A percentile compares a stretch with the other conserved stretches of the same genome.
Conservation (phyloP, 2,329 filamentous ascomycete genomes). For the Trichoderma brevicompactum region DNA sequence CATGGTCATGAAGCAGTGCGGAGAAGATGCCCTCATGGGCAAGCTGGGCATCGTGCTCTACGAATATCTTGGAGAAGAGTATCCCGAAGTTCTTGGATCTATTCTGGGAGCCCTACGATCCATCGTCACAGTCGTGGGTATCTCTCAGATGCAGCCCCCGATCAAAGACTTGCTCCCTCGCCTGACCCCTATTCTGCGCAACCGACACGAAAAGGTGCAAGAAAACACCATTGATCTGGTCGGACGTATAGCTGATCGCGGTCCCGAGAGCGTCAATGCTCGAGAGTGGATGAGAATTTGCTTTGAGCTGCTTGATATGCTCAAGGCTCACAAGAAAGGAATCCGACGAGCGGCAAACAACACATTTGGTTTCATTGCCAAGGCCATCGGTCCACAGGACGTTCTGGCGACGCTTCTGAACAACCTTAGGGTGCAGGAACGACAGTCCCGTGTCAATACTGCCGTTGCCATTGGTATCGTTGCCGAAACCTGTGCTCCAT, state of each 20-base stretch:
- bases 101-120: slow-evolving; percentile 93
- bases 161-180: slow-evolving; percentile 95
- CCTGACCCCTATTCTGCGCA: slow-evolving; percentile 95
- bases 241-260: slow-evolving; percentile 95
- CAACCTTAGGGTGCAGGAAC: slow-evolving; percentile 95
- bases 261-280: slow-evolving; percentile 93
- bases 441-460: slow-evolving; percentile 97
- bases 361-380: slow-evolving; percentile 99
- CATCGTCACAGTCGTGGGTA: slow-evolving; percentile 97
- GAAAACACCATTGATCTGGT: slow-evolving; percentile 99
- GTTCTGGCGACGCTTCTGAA: slow-evolving; percentile 94
- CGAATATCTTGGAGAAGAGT: slow-evolving; percentile 98
- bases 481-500: slow-evolving; percentile 95
- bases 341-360: slow-evolving; percentile 98
- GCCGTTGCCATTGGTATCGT: slow-evolving; percentile 98
- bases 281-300: slow-evolving; percentile 99
- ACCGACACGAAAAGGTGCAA: slow-evolving; percentile 98
- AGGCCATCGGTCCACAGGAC: slow-evolving; percentile 97
- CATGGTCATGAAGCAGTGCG: slow-evolving; percentile 98
- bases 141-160: slow-evolving; percentile 96
- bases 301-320: slow-evolving; percentile 98
- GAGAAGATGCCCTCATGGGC: slow-evolving; percentile 92
- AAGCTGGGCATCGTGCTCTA: slow-evolving; percentile 94
- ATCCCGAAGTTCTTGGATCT: slow-evolving; percentile 94
- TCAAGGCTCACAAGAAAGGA: slow-evolving; percentile 99